Base-by-base conservation (phyloP, 176 grass and related monocot species). In the Aegilops bicornis region DNA sequence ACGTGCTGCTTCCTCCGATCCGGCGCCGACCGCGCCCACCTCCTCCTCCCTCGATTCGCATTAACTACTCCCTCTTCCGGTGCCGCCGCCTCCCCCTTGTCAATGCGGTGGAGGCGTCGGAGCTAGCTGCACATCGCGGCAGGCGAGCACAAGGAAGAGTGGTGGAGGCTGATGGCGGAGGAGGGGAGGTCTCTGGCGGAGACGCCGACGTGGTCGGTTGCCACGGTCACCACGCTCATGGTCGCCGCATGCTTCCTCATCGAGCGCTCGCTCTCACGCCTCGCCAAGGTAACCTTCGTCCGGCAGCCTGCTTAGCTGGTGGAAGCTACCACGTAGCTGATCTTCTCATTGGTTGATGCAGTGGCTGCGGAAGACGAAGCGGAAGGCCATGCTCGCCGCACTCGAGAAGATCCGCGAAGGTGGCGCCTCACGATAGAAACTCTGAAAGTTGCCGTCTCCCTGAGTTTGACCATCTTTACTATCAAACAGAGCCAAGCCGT, bases 121-220 rank as follows among this genome's bases (percentile, higher is more conserved):
- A 77, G 73, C 71, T 3, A 77, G 73, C 25, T 47, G 73, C 24
- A 76, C 43, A 76, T 15, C 6, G 40, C 71, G 40, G 22, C 64
- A 66, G 56, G 7, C 65, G 29, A 19, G 6, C 14, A 68, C 50
- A 25, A 17, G 72, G 25, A 30, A 13, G 64, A 8, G 43, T 8
- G 43, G 45, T 3, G 15, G 16, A 76, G 73, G 73, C 73, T n/a
- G 48, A n/a, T 59, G 80, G 88, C 24, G 86, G 90, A 77, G 32
- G 89, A 59, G 50, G 90, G 91, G 62, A 67, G 96, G 84, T 96
- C 96, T 62, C 93, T 98, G 86, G 96, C 93, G 73, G 96, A 98
- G 91, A 98, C 96, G 66, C 96, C 96, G 65, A 98, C 96, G 22
- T 98, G 96, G 96, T 98, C 93, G 31, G 96, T 98, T 62, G 96